These are phyloP conservation scores for Apiotrichum gracile DNA, from an alignment of 1,284 basidiomycete genomes.

Conservation along the genomic window DNA sequence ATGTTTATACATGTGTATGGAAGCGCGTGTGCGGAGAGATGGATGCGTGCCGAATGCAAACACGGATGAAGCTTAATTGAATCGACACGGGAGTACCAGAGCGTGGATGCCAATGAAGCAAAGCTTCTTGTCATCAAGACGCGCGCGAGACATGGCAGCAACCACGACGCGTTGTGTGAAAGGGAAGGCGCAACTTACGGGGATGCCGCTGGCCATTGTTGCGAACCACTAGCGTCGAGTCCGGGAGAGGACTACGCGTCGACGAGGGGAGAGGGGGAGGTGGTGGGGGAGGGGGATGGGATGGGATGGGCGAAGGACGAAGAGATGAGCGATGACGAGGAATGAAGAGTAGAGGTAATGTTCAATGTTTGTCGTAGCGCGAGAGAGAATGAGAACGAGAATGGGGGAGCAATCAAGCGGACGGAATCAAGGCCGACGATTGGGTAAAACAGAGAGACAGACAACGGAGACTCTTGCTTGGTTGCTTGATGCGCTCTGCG, in stretches of 20 bases:
- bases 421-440: background rate
- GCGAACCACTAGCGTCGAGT: background rate
- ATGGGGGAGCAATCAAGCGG: background rate
- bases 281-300: background rate
- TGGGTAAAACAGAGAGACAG: background rate
- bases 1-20: background rate
- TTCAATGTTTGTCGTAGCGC: background rate
- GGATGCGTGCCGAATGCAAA: background rate
- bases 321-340: background rate
- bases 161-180: background rate
- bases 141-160: background rate
- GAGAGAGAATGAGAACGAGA: background rate
- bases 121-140: background rate
- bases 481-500: too few species aligned
- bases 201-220: slow-evolving; percentile 29
- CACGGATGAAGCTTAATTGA: background rate
- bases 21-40: background rate
- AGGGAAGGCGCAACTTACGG: slow-evolving; percentile 16
- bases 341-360: background rate
- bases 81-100: background rate
- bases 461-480: background rate
- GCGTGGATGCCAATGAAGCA: background rate
- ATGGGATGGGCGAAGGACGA: background rate
- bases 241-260: background rate
- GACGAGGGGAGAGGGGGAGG: background rate